Base-by-base conservation (phyloP, 1,139 yeast species). In the Sugiyamaella novakii region DNA sequence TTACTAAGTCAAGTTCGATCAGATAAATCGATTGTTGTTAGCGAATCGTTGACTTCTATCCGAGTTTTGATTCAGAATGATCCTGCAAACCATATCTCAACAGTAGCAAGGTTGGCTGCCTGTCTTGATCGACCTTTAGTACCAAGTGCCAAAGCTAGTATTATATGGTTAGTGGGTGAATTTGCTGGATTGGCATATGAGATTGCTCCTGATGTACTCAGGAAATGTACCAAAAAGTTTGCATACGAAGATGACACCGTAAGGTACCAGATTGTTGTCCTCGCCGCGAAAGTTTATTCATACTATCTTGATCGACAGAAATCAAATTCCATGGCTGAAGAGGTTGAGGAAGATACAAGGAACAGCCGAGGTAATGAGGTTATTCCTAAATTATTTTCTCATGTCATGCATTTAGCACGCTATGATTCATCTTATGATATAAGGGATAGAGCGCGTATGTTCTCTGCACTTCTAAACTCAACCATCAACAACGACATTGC, bases 131-230 rank as follows among this genome's bases (percentile, higher is more conserved):
- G 39, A 17, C 45, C 52, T 5, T 44, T 54, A 2, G 64, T 60
- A 7, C 53, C 66, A 1, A 56, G 57, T 14, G 96, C 98, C 0
- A 80, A 83, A 56, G 89, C 95, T 1, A 85, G 94, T 49, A 82
- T 89, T 17, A 76, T 92, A 14, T 94, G 98, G 98, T 76, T 91
- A 10, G 79, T 92, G 39, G 97, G 98, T 1, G 98, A 92, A 62
- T 84, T 86, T 61, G 66, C 77, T 1, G 66, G 67, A 1, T 59
- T 71, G 8, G 74, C 75, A 11, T 74, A 76, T n/a, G 67, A 68
- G 19, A 74, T 86, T 41, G 88, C 88, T 0, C 94, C 95, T 0
- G 97, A 92, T 64, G 79, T 88, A 1, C 71, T 89, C 50, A 74
- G 96, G 47, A 67, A 69, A 6, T 67, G 85, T 36, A 68, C 84